Base-by-base conservation (phyloP, 2,329 filamentous ascomycete species). In the Fusarium sp. region DNA sequence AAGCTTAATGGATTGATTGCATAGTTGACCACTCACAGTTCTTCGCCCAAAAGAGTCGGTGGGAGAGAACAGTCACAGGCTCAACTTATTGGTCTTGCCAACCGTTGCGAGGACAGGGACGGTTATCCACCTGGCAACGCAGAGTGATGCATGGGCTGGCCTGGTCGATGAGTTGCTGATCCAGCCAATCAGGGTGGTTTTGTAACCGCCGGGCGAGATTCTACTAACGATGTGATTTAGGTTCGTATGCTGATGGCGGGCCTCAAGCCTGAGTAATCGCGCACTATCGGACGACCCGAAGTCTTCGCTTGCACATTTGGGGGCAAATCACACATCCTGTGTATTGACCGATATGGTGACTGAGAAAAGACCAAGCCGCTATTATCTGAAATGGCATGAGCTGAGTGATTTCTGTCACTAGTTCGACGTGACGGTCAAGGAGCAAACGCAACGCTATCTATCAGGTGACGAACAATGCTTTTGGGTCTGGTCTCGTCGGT, bases 251-350 rank as follows among this genome's bases (percentile, higher is more conserved):
- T 47, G 32, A 48, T 64, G 59, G 55, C 20, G 63, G 68, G 67
- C 68, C 68, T 70, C 68, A 59, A 28, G 40, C 46, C 53, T 30
- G 40, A 47, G 41, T 55, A 72, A 59, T 70, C 69, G 68, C 68
- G 60, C 65, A 69, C 56, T 65, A 73, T 73, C 62, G 70, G 63
- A 72, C 41, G 65, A 73, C 65, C 64, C 60, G 56, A 64, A 57
- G 42, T 41, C 25, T 60, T 72, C 27, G 61, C 69, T 64, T 71
- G 48, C 48, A 62, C 55, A 45, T 14, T 63, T 61, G 61, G 58
- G 59, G 72, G 65, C 60, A 69, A 57, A 58, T 73, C 66, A 70
- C 66, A 69, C 42, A 42, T 28, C 37, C 57, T 30, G 48, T 48
- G 37, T 55, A 49, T 61, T 55, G 50, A 51, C 30, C 45, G 55